Percentiles rank a stretch among this genome's conserved stretches.
These are phyloP conservation scores for Fusarium nurragi DNA, from an alignment of 2,329 filamentous ascomycete genomes.

Conservation along the genomic window DNA sequence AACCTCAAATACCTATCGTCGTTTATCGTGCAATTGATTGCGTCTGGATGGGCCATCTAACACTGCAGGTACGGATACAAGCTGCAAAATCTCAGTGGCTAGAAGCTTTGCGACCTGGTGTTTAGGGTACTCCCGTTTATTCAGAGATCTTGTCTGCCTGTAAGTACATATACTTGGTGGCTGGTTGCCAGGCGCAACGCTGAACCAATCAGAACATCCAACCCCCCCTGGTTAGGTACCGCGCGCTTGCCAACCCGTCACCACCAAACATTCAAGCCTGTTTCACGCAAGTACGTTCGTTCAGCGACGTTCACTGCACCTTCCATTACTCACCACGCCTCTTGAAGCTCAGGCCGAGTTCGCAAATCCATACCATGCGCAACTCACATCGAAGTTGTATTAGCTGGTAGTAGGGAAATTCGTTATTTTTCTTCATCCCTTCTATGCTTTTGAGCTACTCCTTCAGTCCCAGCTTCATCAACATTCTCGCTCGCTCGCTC, in stretches of 20 bases:
- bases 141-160: too few species aligned
- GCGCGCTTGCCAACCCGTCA: constrained; percentile 40
- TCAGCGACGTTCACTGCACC: constrained; percentile 12
- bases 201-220: constrained; percentile 7
- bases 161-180: constrained; percentile 23
- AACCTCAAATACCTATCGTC: too few species aligned
- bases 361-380: constrained; percentile 38
- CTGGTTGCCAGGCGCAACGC: constrained; percentile 42
- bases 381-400: constrained; percentile 30
- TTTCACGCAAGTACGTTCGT: constrained; percentile 24
- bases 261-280: constrained; percentile 38
- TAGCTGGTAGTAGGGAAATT: constrained; percentile 40
- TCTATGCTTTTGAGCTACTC: constrained; percentile 12
- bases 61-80: constrained; percentile 5
- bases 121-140: constrained; percentile 10
- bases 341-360: constrained; percentile 28
- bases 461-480: constrained; percentile 13
- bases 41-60: neutral
- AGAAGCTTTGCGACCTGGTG: neutral
- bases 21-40: neutral
- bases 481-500: constrained; percentile 26
- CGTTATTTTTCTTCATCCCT: constrained; percentile 26
- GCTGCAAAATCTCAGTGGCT: constrained; percentile 25
- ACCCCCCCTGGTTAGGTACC: constrained; percentile 23
- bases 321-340: constrained; percentile 18